Evolutionary conservation across 163 green algal species (phyloP).

Genomic region (Chloromonas sp.): DNA sequence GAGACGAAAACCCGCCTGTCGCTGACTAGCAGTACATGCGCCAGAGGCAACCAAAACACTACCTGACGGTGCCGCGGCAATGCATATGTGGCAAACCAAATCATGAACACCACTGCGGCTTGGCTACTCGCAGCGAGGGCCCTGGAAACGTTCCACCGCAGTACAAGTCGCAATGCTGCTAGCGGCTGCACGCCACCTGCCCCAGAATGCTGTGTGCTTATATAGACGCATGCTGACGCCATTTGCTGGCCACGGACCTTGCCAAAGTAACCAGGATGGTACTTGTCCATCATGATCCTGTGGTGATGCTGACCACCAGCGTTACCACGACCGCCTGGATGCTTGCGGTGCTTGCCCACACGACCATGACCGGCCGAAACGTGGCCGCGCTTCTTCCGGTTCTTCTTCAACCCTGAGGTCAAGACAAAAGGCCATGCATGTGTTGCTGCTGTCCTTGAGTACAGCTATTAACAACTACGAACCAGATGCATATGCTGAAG

Average conservation of each 20-base stretch:
- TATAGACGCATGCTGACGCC: neutral
- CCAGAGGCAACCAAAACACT: neutral
- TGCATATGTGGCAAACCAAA: neutral
- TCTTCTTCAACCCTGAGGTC: constrained; percentile 77
- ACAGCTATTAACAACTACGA: neutral
- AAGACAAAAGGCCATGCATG: neutral
- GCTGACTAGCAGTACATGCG: neutral
- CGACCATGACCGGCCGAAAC: constrained; percentile 93
- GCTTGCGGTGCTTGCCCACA: constrained; percentile 99
- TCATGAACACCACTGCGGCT: neutral
- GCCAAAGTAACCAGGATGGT: constrained; percentile 94
- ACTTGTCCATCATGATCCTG: constrained; percentile 98
- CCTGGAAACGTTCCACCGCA: too few species aligned
- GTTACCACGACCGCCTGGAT: constrained; percentile 95
- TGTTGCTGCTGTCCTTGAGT: constrained; percentile 5
- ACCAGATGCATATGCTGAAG: neutral
- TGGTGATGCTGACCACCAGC: constrained; percentile 97
- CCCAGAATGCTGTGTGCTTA: neutral
- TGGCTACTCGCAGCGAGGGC: too few species aligned
- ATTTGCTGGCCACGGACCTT: constrained; percentile 62
- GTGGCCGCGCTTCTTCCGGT: constrained; percentile 98
- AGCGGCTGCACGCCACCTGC: neutral
- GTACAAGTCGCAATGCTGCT: too few species aligned
- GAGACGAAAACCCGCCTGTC: neutral
- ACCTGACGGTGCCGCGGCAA: neutral